These are phyloP conservation scores for Alternaria arbusti DNA, from an alignment of 2,329 filamentous ascomycete genomes.

Conservation along the genomic window DNA sequence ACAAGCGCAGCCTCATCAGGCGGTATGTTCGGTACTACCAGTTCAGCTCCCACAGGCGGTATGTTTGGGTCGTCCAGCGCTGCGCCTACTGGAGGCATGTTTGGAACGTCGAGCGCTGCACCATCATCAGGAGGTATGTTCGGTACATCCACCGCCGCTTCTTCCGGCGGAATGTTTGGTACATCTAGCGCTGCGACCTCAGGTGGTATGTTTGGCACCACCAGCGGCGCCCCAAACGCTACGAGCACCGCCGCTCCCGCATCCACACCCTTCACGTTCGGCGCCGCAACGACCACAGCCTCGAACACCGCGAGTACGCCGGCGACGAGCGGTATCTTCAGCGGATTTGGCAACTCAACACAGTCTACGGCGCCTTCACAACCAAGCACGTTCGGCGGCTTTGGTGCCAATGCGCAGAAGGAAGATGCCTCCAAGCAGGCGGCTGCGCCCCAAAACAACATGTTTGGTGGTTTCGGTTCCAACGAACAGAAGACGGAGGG, in stretches of 20 bases:
- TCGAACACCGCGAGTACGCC: conserved; percentile 18
- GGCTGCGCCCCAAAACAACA: conserved; percentile 16
- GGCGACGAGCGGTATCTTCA: conserved; percentile 18
- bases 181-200: conserved; percentile 13
- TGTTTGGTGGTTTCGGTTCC: conserved; percentile 26
- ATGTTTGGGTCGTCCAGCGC: conserved; percentile 10
- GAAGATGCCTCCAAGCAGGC: conserved; percentile 2
- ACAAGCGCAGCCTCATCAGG: conserved; percentile 4
- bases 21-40: conserved; percentile 6
- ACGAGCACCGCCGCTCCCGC: conserved; percentile 21
- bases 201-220: conserved; percentile 23
- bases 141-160: background rate
- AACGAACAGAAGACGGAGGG: conserved; percentile 18
- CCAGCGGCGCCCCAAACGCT: conserved; percentile 18
- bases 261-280: conserved; percentile 25
- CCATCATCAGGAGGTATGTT: conserved; percentile 1
- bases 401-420: conserved; percentile 18
- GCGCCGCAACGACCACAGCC: conserved; percentile 19
- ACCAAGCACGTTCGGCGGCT: conserved; percentile 18
- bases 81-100: conserved; percentile 12
- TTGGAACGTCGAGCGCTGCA: conserved; percentile 8
- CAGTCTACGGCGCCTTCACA: conserved; percentile 6
- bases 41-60: background rate
- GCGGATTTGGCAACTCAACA: conserved; percentile 8
- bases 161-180: conserved; percentile 19